Evolutionary conservation across 2,329 filamentous ascomycete species (phyloP), one percentile per base, ranked within the genome.

Genomic region (Orbilia blumenaviensis): DNA sequence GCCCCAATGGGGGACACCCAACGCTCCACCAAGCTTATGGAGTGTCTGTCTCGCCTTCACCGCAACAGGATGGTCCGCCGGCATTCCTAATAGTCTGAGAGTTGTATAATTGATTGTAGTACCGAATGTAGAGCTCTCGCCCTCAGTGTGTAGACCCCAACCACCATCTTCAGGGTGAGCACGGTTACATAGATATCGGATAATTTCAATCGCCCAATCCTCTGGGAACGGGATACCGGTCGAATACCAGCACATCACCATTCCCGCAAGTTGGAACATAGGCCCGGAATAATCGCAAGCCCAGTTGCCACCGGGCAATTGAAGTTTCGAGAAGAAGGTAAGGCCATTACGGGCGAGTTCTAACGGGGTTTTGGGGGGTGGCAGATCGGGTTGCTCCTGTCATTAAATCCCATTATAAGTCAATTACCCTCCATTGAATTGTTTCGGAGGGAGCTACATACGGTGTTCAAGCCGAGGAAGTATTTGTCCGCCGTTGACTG

Each of bases 221-320:
- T 89, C 88, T 0, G 93, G 90, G 69, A 99, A 92, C 2, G 91
- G 91, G 62, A 93, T 97, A 81, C 94, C 89, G 77, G 94, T 98
- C 62, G 91, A 91, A 82, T 96, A 94, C 89, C 92, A 96, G 27
- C 91, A 87, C 79, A 96, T 89, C 77, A 97, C 89, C 21, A 97
- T 82, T 48, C 94, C 92, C 0, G 94, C 93, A 0, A 98, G 86
- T 41, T 98, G 87, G 81, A 99, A 99, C 92, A 97, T 94, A 2
- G 95, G 95, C 0, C 95, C 95, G 66, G 95, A 95, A 84, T 99
- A 99, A 82, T 99, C 95, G 84, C 94, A 98, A 3, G 87, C 95
- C 95, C 95, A 99, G 81, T 97, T 92, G 3, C 95, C 95, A 0
- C 92, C 91, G 12, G 91, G 89, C 0, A 97, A 86, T 82, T 99